Base-by-base conservation (phyloP, 805 yeast species). In the Wickerhamiella hasegawae region DNA sequence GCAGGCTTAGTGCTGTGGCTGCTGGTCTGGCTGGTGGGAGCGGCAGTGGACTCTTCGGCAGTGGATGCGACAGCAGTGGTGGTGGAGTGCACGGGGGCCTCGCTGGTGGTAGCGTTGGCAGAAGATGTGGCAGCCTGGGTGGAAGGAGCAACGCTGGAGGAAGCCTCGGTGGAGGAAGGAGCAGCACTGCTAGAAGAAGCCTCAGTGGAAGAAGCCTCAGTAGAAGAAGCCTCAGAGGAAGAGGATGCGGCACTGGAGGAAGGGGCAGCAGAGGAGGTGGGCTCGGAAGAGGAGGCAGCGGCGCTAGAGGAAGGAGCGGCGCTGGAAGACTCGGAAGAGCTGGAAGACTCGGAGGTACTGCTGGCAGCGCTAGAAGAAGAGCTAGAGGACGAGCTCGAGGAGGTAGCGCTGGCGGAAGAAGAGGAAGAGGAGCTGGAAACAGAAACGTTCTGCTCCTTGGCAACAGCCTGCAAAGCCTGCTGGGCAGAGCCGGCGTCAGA, bases 401-500 rank as follows among this genome's bases (percentile, higher is more conserved):
- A 11, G 23, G 38, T 4, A 18, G 32, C 23, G n/a, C 31, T 5
- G n/a, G 36, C 17, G 18, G 31, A 4, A 14, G 30, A 17, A 20
- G 39, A 24, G 30, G 37, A 18, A 20, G 32, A 35, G 33, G 35
- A 15, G n/a, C 35, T 8, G 17, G 42, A 18, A 35, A 20, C 24
- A 20, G 37, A 30, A 27, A 32, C 47, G 34, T 33, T 36, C 27
- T 26, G 32, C 23, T 34, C 42, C 20, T 30, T 34, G 26, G 51
- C 52, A 27, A 42, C 42, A 11, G 48, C 28, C 43, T 68, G 52
- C 55, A 81, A 79, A 16, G 74, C 66, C 22, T 65, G 41, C 48
- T 60, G 61, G 41, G 94, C 95, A 36, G 63, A 52, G 34, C 58
- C 69, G 27, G 73, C 63, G 48, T 65, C 57, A 46, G 93, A 85